These are phyloP conservation scores for Suillus luteus DNA, from an alignment of 768 basidiomycete genomes.

Conservation along the genomic window DNA sequence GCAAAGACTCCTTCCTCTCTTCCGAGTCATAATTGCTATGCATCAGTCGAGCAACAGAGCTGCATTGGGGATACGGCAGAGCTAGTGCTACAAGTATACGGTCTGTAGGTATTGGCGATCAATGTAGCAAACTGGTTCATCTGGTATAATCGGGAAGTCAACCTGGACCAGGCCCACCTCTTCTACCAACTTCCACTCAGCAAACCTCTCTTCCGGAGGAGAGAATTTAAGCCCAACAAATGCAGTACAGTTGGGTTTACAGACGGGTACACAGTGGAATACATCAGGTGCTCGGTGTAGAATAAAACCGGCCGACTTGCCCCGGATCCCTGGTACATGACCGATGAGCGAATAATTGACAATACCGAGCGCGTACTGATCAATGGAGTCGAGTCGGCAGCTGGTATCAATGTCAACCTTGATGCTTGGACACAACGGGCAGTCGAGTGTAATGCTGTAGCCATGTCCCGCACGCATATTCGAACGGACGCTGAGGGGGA, in stretches of 20 bases:
- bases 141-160: background rate
- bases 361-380: background rate
- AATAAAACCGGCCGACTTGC: background rate
- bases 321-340: background rate
- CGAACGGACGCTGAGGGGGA: background rate
- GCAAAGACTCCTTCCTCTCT: background rate
- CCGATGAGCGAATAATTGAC: background rate
- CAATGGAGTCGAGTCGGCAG: background rate
- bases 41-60: background rate
- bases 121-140: constrained; percentile 2
- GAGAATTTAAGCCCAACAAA: background rate
- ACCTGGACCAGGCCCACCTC: background rate
- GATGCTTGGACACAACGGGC: background rate
- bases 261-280: background rate
- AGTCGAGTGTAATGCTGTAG: background rate
- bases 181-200: background rate
- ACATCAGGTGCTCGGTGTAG: background rate
- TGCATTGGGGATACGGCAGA: background rate
- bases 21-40: background rate
- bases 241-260: background rate
- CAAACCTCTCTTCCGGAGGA: background rate
- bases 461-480: background rate
- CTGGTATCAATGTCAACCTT: background rate
- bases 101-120: background rate
- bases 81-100: background rate